Base-by-base conservation (phyloP, 2,329 filamentous ascomycete species). In the Dactylellina leptospora region DNA sequence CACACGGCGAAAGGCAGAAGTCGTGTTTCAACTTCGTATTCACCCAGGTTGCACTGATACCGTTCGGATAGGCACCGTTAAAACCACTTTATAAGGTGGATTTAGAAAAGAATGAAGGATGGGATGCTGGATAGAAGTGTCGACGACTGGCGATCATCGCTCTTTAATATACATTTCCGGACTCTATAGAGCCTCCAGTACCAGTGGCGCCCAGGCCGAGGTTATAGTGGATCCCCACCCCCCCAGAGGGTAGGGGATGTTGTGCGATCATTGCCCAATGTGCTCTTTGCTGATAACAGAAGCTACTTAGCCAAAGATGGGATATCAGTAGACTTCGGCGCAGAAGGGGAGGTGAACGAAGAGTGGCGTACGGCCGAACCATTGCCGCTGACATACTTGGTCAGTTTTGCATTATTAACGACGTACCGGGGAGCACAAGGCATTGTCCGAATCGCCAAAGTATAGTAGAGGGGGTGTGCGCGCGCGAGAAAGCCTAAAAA, bases 201-300 rank as follows among this genome's bases (percentile, higher is more conserved):
- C 18, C n/a, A 45, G 40, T n/a, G 16, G n/a, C 25, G 27, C 30
- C 20, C 27, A 51, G 38, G 51, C 59, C 56, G 59, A 64, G 59
- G 47, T 36, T 42, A 60, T 48, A 56, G 53, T 44, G 33, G 44
- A 30, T 45, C 66, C n/a, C n/a, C n/a, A n/a, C n/a, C n/a, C n/a
- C n/a, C n/a, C 23, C 27, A 36, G 22, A 10, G 3, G 45, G 53
- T 48, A 62, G 20, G 68, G n/a, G 59, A 55, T 63, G 47, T 60
- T 60, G 59, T 40, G 54, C 53, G 59, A 72, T 72, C 59, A 60
- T 30, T 72, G 30, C 53, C n/a, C n/a, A n/a, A n/a, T n/a, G n/a
- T n/a, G n/a, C n/a, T 38, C 47, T 64, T 64, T 64, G 45, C 59
- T 72, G 68, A 72, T 72, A 72, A 50, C 23, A 64, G 59, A 44